These are phyloP conservation scores for Solanum chacoense DNA, from an alignment of 305 asterid species.

Conservation along the genomic window DNA sequence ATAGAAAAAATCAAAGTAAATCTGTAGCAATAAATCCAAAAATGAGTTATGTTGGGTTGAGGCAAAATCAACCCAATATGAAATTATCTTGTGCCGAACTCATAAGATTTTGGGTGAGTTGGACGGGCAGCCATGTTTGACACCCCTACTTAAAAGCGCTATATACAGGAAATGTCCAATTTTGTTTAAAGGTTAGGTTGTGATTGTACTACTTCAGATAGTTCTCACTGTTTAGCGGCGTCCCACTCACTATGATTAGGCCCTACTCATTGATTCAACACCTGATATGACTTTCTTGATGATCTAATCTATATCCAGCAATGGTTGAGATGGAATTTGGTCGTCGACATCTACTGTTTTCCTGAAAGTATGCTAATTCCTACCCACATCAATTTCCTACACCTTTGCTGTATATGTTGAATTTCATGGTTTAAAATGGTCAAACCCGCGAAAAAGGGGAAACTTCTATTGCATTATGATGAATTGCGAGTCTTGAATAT, in stretches of 20 bases:
- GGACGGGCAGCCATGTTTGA: background rate
- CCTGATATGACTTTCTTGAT: background rate
- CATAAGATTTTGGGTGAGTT: background rate
- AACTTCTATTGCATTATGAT: constrained; percentile 1
- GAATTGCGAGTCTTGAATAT: background rate
- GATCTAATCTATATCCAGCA: background rate
- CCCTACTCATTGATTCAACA: constrained; percentile 3
- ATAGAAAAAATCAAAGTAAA: background rate
- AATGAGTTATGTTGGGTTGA: background rate
- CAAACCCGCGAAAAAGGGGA: background rate
- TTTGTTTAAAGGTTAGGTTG: background rate
- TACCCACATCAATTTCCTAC: background rate
- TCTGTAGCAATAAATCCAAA: background rate
- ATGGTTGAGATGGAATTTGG: background rate
- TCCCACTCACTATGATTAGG: background rate
- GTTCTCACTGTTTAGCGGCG: background rate
- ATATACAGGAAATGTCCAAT: background rate
- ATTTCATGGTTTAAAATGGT: constrained; percentile 5
- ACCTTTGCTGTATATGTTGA: background rate
- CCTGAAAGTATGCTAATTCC: background rate
- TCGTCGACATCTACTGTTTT: background rate
- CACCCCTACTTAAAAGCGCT: background rate
- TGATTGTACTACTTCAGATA: background rate
- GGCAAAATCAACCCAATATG: background rate
- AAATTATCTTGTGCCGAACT: background rate